Conservation (phyloP, 2,329 filamentous ascomycete genomes). For the Epichloe sp. region DNA sequence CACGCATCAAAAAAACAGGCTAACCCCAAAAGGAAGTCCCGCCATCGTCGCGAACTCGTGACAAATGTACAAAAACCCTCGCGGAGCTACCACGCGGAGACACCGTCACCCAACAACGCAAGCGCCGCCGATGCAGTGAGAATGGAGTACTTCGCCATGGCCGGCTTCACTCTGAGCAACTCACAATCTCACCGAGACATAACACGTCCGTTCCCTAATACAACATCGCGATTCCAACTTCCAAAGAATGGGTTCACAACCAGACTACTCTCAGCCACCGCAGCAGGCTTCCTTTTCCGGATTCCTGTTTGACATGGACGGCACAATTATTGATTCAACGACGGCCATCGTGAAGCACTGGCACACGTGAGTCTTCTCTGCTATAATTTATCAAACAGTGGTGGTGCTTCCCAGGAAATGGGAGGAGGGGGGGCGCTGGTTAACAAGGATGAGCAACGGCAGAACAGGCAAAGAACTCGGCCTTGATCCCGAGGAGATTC, state of each 20-base stretch:
- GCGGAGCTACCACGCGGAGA: constrained; percentile 18
- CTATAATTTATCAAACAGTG: not conserved
- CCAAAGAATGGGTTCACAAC: constrained; percentile 20
- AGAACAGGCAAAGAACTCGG: constrained; percentile 75
- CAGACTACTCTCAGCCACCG: constrained; percentile 29
- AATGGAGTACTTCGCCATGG: too few species aligned
- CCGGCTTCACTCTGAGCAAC: too few species aligned
- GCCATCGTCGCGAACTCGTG: not conserved
- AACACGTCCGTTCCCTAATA: too few species aligned
- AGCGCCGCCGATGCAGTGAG: too few species aligned
- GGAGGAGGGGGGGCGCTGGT: not conserved
- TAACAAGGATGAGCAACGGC: not conserved
- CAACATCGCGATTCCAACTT: too few species aligned
- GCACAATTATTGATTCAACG: constrained; percentile 74
- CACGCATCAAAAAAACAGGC: not conserved
- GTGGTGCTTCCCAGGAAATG: not conserved
- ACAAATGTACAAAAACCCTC: not conserved
- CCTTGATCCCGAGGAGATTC: constrained; percentile 70
- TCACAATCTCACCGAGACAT: too few species aligned
- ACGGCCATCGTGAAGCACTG: constrained; percentile 67
- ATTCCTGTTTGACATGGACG: constrained; percentile 65
- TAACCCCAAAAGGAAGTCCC: constrained; percentile 7
- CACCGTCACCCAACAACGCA: not conserved
- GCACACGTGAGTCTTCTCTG: constrained; percentile 39
- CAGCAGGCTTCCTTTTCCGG: constrained; percentile 37